Evolutionary conservation across 2,329 filamentous ascomycete species (phyloP), one percentile per base, ranked within the genome.

Genomic region (Ophiostoma quercus): DNA sequence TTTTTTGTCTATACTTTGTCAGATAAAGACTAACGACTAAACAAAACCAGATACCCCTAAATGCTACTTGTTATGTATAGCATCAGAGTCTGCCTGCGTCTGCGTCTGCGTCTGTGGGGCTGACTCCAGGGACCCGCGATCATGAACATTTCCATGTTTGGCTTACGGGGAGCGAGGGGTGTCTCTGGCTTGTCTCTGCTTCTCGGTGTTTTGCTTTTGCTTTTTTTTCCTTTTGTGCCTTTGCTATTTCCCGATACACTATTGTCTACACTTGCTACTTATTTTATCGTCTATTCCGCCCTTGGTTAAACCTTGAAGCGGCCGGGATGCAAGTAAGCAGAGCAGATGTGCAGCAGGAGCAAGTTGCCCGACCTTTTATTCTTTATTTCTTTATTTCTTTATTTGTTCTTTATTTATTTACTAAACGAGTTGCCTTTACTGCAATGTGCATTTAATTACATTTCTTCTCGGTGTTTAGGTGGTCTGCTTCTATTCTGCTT

Each of bases 81-180:
- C 6, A n/a, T 47, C 43, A 47, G 43, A 16, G 43, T 19, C 16
- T 2, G 43, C 16, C 16, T 47, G 9, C 39, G 39, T 34, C 34
- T 41, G 39, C 39, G 39, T 41, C 39, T 41, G 43, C 19, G 39
- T 66, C 12, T 66, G 65, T 66, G 65, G 65, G 65, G 65, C 63
- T 14, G 32, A 34, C 37, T 66, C 41, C n/a, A 34, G 6, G 63
- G 63, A 65, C 63, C 63, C 65, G 37, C 39, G 65, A 43, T 66
- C 65, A 66, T 66, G 65, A 66, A 66, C 65, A 65, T 65, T 63
- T 66, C 25, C n/a, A 25, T 66, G 19, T 66, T 41, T 66, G 34
- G n/a, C 39, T 14, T 47, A 14, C n/a, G 22, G 39, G 8, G 34
- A 66, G n/a, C 43, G 43, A 47, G n/a, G 37, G 37, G 65, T 47